These are phyloP conservation scores for Kregervanrija fluxuum DNA, from an alignment of 805 yeast genomes.

Conservation along the genomic window DNA sequence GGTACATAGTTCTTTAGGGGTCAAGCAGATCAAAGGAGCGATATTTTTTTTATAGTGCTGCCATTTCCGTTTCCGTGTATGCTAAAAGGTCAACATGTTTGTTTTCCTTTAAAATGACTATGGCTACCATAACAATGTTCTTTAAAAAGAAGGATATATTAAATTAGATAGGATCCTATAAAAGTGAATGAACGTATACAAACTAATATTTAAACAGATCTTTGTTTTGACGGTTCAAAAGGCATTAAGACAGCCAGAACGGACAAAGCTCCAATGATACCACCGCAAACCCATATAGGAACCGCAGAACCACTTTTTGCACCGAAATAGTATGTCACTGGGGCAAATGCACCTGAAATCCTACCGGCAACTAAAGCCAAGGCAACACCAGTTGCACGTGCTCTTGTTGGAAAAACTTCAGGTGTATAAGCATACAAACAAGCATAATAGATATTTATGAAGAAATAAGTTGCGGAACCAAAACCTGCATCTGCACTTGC, in stretches of 20 bases:
- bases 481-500: conserved; percentile 47
- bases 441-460: conserved; percentile 46
- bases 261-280: conserved; percentile 41
- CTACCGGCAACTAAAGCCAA: conserved; percentile 49
- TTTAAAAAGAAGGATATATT: no score
- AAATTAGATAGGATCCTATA: no score
- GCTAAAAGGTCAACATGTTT: no score
- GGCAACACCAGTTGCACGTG: conserved; percentile 55
- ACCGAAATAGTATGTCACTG: conserved; percentile 48
- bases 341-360: conserved; percentile 49
- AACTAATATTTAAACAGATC: conserved; percentile 22
- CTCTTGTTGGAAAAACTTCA: conserved; percentile 47
- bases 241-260: conserved; percentile 40
- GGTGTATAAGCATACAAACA: conserved; percentile 62
- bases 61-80: no score
- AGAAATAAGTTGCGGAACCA: conserved; percentile 41
- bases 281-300: conserved; percentile 58
- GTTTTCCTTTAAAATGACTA: no score
- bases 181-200: no score
- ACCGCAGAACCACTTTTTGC: conserved; percentile 41
- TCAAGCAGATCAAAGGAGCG: no score
- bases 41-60: no score
- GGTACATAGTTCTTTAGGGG: no score
- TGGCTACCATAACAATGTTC: no score
- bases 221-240: conserved; percentile 38